Conservation (phyloP, 352 stramenopile genomes). For the Phytophthora sp. region DNA sequence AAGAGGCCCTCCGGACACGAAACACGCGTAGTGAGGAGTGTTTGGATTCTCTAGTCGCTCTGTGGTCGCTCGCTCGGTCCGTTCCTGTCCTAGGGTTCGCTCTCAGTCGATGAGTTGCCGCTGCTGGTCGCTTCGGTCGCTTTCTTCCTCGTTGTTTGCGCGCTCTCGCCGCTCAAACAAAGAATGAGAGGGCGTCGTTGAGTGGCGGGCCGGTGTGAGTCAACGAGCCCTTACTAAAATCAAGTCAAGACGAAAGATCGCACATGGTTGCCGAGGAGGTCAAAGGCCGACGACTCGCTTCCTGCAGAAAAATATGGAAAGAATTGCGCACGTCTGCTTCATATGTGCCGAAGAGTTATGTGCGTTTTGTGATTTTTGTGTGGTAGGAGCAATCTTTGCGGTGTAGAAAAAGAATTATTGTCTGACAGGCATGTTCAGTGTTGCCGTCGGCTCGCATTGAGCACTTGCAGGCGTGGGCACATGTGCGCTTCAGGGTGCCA, state of each 20-base stretch:
- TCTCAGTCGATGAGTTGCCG: constrained; percentile 12
- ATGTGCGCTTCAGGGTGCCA: neutral
- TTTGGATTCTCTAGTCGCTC: constrained; percentile 3
- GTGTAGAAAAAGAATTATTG: no score
- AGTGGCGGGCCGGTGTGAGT: neutral
- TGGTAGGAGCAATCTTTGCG: constrained; percentile 3
- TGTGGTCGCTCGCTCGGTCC: neutral
- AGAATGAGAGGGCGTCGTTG: constrained; percentile 16
- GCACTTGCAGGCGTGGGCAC: no score
- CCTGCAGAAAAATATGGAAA: constrained; percentile 24
- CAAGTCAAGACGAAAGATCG: constrained; percentile 26
- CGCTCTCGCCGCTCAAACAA: constrained; percentile 26
- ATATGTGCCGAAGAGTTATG: neutral
- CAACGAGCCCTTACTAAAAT: constrained; percentile 7
- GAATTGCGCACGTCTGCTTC: neutral
- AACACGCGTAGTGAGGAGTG: neutral
- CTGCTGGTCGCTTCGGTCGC: constrained; percentile 25
- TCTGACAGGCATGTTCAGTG: no score
- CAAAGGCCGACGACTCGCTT: neutral
- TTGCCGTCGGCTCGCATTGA: no score
- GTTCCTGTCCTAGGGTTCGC: constrained; percentile 1
- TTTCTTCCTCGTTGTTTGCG: constrained; percentile 17
- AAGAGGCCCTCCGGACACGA: constrained; percentile 15
- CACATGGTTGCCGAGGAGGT: no score
- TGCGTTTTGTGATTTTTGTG: neutral